Percentiles rank a stretch among this genome's conserved stretches.
Evolutionary conservation across 148 eudicot genomes (phyloP).

Genomic region (Tetragonia tetragonoides): DNA sequence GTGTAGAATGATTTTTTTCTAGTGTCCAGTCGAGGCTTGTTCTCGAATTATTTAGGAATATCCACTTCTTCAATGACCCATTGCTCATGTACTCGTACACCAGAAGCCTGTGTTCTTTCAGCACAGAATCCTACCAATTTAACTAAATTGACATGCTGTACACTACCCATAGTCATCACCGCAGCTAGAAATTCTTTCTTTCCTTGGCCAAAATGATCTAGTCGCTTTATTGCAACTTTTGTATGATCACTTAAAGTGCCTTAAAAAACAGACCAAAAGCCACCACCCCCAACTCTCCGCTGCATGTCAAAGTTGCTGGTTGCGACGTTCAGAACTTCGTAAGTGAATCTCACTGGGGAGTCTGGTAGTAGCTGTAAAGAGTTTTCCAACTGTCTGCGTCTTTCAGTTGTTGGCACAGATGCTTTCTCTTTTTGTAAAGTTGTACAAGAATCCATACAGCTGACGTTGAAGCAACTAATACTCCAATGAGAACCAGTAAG

Average conservation of each 20-base stretch:
- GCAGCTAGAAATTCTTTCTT: neutral
- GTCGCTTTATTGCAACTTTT: neutral
- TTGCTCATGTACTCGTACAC: slow-evolving; percentile 7
- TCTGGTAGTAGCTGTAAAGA: neutral
- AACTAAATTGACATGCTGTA: neutral
- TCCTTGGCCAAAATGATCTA: neutral
- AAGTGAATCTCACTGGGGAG: neutral
- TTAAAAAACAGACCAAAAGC: neutral
- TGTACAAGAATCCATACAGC: neutral
- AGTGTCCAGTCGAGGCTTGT: neutral
- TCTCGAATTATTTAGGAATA: neutral
- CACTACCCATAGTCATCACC: neutral
- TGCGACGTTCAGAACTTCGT: neutral
- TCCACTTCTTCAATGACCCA: slow-evolving; percentile 3
- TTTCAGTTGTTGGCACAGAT: neutral
- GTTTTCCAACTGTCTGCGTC: neutral
- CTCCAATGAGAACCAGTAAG: neutral
- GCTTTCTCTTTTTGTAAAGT: neutral
- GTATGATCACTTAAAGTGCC: neutral
- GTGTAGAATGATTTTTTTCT: neutral
- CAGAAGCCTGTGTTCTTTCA: neutral
- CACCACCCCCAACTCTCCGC: neutral
- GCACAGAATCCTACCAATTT: neutral
- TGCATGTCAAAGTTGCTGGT: slow-evolving; percentile 1
- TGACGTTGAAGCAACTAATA: neutral